Conservation (phyloP, 2,329 filamentous ascomycete species). For the Purpureocillium lavendulum region DNA sequence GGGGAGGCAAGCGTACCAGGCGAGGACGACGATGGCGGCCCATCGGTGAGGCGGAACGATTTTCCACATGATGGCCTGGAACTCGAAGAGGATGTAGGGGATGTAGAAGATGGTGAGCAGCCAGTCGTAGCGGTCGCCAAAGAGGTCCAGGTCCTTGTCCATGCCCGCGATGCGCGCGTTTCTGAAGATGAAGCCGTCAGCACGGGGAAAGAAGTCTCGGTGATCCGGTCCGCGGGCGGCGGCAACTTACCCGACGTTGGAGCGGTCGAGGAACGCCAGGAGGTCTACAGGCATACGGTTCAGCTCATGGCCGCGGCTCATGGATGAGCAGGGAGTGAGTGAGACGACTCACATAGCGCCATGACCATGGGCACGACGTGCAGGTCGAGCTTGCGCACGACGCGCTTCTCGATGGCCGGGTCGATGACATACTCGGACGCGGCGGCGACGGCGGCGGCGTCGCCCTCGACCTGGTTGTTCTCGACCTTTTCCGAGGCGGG, state of each 20-base stretch:
- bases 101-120: slow-evolving; percentile 16
- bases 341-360: slow-evolving; percentile 5
- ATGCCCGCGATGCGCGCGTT: slow-evolving; percentile 15
- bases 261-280: slow-evolving; percentile 12
- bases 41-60: slow-evolving; percentile 5
- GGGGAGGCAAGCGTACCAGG: neutral
- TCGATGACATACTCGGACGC: slow-evolving; percentile 9
- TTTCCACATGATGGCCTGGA: slow-evolving; percentile 8
- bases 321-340: too few species aligned
- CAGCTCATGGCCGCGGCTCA: neutral
- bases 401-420: slow-evolving; percentile 7
- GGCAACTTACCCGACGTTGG: slow-evolving; percentile 10
- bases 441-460: slow-evolving; percentile 3
- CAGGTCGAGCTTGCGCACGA: slow-evolving; percentile 11
- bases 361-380: slow-evolving; percentile 6
- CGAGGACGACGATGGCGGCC: slow-evolving; percentile 4
- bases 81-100: slow-evolving; percentile 9
- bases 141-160: slow-evolving; percentile 10
- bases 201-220: neutral
- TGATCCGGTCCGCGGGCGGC: too few species aligned
- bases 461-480: too few species aligned
- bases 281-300: too few species aligned
- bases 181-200: neutral
- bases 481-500: too few species aligned
- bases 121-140: slow-evolving; percentile 11